phyloP scores from a whole-genome alignment of 2,329 filamentous ascomycete genomes.

The Stagonosporopsis rhizophila region DNA sequence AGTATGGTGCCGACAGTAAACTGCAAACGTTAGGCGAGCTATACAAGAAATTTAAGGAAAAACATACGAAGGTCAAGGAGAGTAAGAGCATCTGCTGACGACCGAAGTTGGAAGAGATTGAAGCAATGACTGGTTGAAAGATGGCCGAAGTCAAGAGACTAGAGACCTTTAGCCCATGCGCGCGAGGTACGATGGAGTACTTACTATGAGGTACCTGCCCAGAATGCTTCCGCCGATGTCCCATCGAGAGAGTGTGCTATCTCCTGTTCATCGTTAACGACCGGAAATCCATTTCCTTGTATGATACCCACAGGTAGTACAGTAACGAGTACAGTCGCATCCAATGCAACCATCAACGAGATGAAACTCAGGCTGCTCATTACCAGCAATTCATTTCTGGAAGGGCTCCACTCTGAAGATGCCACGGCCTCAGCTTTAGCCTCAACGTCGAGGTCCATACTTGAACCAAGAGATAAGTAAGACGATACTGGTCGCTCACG shows the following conservation, averaged over 20 bases:
- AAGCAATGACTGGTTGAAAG: constrained; percentile 58
- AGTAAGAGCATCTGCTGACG: constrained; percentile 51
- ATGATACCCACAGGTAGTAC: constrained; percentile 34
- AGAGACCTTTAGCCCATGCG: neutral
- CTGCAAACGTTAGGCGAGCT: neutral
- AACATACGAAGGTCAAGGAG: constrained; percentile 48
- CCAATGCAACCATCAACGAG: constrained; percentile 41
- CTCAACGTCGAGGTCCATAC: constrained; percentile 21
- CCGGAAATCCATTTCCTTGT: neutral
- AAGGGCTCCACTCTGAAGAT: constrained; percentile 20
- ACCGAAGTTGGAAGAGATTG: constrained; percentile 58
- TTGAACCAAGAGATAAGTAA: constrained; percentile 6
- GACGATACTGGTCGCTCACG: constrained; percentile 4
- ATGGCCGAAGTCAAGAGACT: constrained; percentile 68
- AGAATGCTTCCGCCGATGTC: constrained; percentile 63
- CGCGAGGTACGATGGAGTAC: neutral
- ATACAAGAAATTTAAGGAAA: neutral
- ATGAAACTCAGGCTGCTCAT: constrained; percentile 40
- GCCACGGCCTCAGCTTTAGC: constrained; percentile 12
- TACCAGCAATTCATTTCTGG: constrained; percentile 31
- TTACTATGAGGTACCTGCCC: constrained; percentile 71
- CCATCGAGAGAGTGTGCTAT: constrained; percentile 36
- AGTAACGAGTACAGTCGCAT: constrained; percentile 39
- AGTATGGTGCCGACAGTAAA: constrained; percentile 57
- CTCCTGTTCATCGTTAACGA: constrained; percentile 17